Evolutionary conservation across 495 filamentous ascomycete species (phyloP).

Genomic region (Neurospora sublineolata): DNA sequence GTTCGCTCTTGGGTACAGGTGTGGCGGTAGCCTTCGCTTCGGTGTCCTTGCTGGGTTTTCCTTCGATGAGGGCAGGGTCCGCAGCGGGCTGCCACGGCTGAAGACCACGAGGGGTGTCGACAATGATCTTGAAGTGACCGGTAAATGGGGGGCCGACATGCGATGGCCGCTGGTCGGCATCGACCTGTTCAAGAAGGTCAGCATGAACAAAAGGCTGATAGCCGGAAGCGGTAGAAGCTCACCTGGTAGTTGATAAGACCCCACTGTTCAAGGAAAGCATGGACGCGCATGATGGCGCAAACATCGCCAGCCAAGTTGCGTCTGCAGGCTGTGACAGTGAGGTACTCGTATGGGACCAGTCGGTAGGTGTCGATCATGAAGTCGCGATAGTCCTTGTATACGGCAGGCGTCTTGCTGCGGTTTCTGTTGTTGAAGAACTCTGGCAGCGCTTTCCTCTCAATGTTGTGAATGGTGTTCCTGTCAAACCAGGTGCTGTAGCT

Average conservation of each 20-base stretch:
- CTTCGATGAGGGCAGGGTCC: slow-evolving; percentile 50
- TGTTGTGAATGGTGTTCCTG: slow-evolving; percentile 78
- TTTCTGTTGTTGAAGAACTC: slow-evolving; percentile 98
- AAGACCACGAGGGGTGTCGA: slow-evolving; percentile 87
- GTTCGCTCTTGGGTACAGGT: slow-evolving; percentile 63
- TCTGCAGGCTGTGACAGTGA: slow-evolving; percentile 94
- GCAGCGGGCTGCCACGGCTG: slow-evolving; percentile 89
- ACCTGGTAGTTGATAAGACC: slow-evolving; percentile 98
- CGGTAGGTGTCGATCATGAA: slow-evolving; percentile 99
- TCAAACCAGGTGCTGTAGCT: slow-evolving; percentile 98
- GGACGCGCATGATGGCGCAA: slow-evolving; percentile 96
- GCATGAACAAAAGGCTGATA: not conserved
- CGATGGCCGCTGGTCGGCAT: slow-evolving; percentile 86
- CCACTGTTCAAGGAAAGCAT: slow-evolving; percentile 98
- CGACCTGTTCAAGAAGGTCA: slow-evolving; percentile 52
- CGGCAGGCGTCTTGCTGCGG: slow-evolving; percentile 91
- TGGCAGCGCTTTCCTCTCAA: slow-evolving; percentile 83
- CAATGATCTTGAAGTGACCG: slow-evolving; percentile 86
- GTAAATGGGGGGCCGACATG: slow-evolving; percentile 95
- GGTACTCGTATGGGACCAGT: slow-evolving; percentile 86
- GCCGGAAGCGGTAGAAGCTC: slow-evolving; percentile 8
- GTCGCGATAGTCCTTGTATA: slow-evolving; percentile 97
- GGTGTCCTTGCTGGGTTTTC: slow-evolving; percentile 66
- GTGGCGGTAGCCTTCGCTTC: slow-evolving; percentile 52
- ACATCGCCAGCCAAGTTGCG: slow-evolving; percentile 95